Percentiles rank a stretch among this genome's conserved stretches.
phyloP scores from a whole-genome alignment of 177 flowering plant genomes.

The Telopea speciosissima region DNA sequence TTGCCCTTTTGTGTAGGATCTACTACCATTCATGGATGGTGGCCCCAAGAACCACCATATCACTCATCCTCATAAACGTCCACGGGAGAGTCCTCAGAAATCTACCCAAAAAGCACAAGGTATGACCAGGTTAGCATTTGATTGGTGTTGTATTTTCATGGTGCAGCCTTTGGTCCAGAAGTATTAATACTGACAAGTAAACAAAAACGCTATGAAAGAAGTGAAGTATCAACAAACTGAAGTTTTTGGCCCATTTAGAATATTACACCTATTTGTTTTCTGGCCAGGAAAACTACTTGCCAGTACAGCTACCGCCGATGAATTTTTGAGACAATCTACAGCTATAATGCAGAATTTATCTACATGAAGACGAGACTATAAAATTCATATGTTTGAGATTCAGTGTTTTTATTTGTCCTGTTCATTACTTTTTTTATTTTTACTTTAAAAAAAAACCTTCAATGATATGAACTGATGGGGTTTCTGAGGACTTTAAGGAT shows the following conservation, averaged over 20 bases:
- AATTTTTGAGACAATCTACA: too few relatives aligned
- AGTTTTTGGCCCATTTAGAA: not conserved
- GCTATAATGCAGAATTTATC: too few relatives aligned
- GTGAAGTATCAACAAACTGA: not conserved
- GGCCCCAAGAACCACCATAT: slow-evolving; percentile 77
- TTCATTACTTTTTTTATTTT: too few relatives aligned
- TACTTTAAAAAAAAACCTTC: too few relatives aligned
- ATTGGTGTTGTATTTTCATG: not conserved
- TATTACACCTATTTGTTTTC: not conserved
- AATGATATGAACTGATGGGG: too few relatives aligned
- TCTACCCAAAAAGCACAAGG: slow-evolving; percentile 40
- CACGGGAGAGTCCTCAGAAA: slow-evolving; percentile 50
- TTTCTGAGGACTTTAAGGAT: too few relatives aligned
- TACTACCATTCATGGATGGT: slow-evolving; percentile 73
- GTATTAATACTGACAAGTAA: not conserved
- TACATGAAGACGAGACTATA: too few relatives aligned
- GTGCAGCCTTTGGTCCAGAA: not conserved
- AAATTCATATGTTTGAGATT: too few relatives aligned
- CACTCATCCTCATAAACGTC: slow-evolving; percentile 74
- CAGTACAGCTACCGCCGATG: too few relatives aligned
- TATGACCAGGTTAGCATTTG: slow-evolving; percentile 12
- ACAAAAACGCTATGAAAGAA: not conserved
- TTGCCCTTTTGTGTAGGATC: slow-evolving; percentile 45
- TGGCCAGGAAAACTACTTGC: not conserved
- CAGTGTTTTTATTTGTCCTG: too few relatives aligned